Percentiles rank a stretch among this genome's conserved stretches.
Conservation (phyloP, 2,329 filamentous ascomycete genomes). For the Aspergillus novofumigatus region DNA sequence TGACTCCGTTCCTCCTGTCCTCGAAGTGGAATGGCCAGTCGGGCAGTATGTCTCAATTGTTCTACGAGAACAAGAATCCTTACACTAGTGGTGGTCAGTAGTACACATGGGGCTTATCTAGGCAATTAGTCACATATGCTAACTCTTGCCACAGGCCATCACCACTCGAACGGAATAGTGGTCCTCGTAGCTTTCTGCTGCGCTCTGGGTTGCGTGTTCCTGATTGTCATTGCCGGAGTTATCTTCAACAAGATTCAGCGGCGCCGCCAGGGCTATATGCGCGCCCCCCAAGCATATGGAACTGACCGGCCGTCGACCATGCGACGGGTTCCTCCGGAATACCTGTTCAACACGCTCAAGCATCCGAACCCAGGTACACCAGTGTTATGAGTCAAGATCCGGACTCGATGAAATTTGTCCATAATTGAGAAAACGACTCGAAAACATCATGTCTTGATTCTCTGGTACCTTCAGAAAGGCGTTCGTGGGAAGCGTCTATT, state of each 20-base stretch:
- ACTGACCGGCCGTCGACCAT: conserved; percentile 46
- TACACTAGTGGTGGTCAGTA: conserved; percentile 63
- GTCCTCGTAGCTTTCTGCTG: conserved; percentile 46
- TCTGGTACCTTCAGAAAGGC: conserved; percentile 18
- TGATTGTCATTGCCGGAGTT: conserved; percentile 44
- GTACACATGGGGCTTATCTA: conserved; percentile 1
- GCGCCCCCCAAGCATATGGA: conserved; percentile 41
- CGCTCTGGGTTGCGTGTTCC: conserved; percentile 45
- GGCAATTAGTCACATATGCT: conserved; percentile 3
- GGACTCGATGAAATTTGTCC: conserved; percentile 4
- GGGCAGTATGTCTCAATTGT: conserved; percentile 75
- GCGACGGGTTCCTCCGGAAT: conserved; percentile 44
- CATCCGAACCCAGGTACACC: conserved; percentile 34
- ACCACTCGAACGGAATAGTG: conserved; percentile 43
- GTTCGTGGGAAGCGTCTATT: conserved; percentile 27
- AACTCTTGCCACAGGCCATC: conserved; percentile 24
- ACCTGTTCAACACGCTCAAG: conserved; percentile 41
- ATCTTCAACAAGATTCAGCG: conserved; percentile 47
- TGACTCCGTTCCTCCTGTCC: conserved; percentile 77
- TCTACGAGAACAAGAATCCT: conserved; percentile 75
- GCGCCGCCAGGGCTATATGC: conserved; percentile 44
- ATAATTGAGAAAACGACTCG: conserved; percentile 4
- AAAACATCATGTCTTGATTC: conserved; percentile 13
- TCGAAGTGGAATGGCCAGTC: conserved; percentile 60
- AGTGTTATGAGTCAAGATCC: conserved; percentile 23